Conservation (phyloP, 768 basidiomycete species). For the Russula compacta region DNA sequence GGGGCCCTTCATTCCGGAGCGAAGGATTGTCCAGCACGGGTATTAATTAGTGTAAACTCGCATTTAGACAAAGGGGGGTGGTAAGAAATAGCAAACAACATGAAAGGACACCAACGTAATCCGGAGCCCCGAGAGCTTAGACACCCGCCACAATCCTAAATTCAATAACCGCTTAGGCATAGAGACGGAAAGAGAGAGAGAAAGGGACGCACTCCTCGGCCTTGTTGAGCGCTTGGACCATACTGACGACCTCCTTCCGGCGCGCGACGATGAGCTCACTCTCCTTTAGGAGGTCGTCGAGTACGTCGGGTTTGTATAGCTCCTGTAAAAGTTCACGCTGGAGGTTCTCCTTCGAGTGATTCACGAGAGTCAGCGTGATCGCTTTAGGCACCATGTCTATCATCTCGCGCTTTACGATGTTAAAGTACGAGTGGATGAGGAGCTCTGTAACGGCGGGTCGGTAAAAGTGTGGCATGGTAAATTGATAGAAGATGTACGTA, state of each 20-base stretch:
- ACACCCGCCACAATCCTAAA: constrained; percentile 58
- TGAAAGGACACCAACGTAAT: background rate
- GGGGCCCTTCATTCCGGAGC: too few species aligned
- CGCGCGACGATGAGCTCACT: constrained; percentile 82
- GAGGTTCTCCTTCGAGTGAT: constrained; percentile 87
- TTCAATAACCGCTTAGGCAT: constrained; percentile 4
- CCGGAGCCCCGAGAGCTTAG: constrained; percentile 19
- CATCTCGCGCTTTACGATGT: constrained; percentile 98
- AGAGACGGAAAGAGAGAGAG: background rate
- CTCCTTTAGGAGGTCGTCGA: constrained; percentile 93
- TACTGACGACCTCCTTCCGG: constrained; percentile 88
- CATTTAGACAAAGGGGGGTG: constrained; percentile 7
- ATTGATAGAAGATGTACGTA: constrained; percentile 34
- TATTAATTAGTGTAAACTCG: constrained; percentile 21
- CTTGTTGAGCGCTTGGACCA: constrained; percentile 92
- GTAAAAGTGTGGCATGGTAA: background rate
- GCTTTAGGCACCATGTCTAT: constrained; percentile 99
- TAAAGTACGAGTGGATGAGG: constrained; percentile 94
- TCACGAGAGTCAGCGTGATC: constrained; percentile 84
- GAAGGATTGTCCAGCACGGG: constrained; percentile 4
- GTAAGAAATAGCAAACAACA: background rate
- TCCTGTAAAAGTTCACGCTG: constrained; percentile 92
- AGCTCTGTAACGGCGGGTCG: constrained; percentile 47
- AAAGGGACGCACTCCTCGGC: constrained; percentile 75
- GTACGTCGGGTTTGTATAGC: constrained; percentile 93